Percentiles rank a stretch among this genome's conserved stretches.
Conservation (phyloP, 805 yeast genomes). For the Yarrowia hollandica region DNA sequence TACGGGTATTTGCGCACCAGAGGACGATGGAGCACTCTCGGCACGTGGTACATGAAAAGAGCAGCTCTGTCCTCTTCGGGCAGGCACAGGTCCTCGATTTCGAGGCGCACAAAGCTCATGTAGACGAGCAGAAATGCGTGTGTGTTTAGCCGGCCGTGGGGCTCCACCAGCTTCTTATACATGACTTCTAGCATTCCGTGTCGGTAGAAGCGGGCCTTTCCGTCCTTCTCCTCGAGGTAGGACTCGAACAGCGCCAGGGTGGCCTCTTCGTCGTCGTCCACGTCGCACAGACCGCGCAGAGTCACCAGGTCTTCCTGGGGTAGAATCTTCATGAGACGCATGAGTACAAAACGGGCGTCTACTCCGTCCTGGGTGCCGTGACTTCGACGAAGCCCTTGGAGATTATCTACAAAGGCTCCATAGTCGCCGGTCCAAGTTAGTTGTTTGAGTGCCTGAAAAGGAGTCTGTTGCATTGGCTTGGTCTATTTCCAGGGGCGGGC, state of each 20-base stretch:
- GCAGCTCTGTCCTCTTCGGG: slow-evolving; percentile 19
- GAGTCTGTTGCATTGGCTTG: slow-evolving; percentile 23
- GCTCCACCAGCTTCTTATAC: slow-evolving; percentile 26
- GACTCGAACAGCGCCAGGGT: slow-evolving; percentile 17
- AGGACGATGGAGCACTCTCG: background rate
- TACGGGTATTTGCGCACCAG: background rate
- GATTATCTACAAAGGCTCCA: slow-evolving; percentile 24
- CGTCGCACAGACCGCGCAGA: slow-evolving; percentile 9
- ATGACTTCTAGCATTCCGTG: slow-evolving; percentile 17
- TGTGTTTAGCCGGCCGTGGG: slow-evolving; percentile 10
- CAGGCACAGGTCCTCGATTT: slow-evolving; percentile 6
- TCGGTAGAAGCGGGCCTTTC: slow-evolving; percentile 14
- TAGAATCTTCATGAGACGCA: slow-evolving; percentile 26
- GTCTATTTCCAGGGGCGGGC: too few relatives aligned
- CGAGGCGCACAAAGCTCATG: slow-evolving; percentile 25
- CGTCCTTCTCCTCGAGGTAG: slow-evolving; percentile 17
- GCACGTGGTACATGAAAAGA: slow-evolving; percentile 13
- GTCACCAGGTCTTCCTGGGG: slow-evolving; percentile 21
- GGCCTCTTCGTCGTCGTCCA: slow-evolving; percentile 20
- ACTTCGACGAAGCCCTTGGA: slow-evolving; percentile 23
- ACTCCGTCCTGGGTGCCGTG: background rate
- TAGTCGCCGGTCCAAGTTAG: slow-evolving; percentile 28
- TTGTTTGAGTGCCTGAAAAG: slow-evolving; percentile 25
- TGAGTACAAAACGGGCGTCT: slow-evolving; percentile 21
- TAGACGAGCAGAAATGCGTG: slow-evolving; percentile 22